These are phyloP conservation scores for Pezicula rhizophila DNA, from an alignment of 2,329 filamentous ascomycete genomes.

Conservation along the genomic window DNA sequence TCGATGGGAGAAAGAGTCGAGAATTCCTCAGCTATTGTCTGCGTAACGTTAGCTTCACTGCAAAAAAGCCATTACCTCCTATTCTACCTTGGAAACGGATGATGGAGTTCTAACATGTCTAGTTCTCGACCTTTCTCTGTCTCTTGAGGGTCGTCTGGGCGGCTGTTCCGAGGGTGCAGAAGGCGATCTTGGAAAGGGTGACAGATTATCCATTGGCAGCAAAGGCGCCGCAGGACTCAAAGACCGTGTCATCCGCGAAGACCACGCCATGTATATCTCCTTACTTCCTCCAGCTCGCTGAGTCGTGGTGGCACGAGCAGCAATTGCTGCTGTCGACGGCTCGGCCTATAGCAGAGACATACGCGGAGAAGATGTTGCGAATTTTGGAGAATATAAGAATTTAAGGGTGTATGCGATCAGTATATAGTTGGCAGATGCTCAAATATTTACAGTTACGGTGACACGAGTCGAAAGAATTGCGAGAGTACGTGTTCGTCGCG, in stretches of 20 bases:
- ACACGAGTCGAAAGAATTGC: background rate
- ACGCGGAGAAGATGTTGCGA: slow-evolving; percentile 1
- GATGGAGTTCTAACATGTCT: slow-evolving; percentile 25
- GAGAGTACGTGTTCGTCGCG: background rate
- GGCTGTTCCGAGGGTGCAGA: slow-evolving; percentile 17
- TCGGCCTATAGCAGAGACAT: slow-evolving; percentile 26
- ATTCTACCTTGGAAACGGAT: slow-evolving; percentile 25
- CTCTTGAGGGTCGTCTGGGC: slow-evolving; percentile 16
- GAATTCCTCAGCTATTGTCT: slow-evolving; percentile 49
- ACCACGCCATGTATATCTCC: slow-evolving; percentile 23
- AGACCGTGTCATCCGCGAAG: slow-evolving; percentile 21
- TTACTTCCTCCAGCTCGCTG: slow-evolving; percentile 2
- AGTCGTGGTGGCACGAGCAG: slow-evolving; percentile 20
- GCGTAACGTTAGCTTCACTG: slow-evolving; percentile 10
- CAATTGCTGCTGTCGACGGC: slow-evolving; percentile 25
- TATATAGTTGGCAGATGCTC: background rate
- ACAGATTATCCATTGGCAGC: slow-evolving; percentile 24
- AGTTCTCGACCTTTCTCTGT: slow-evolving; percentile 19
- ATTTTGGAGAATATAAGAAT: background rate
- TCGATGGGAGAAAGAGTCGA: slow-evolving; percentile 69
- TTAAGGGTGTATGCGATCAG: background rate
- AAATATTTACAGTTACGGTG: background rate
- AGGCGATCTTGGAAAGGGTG: slow-evolving; percentile 11
- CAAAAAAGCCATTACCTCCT: background rate
- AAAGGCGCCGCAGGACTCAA: slow-evolving; percentile 20